phyloP scores from a whole-genome alignment of 257 asterid genomes.

The Solanum chilense region DNA sequence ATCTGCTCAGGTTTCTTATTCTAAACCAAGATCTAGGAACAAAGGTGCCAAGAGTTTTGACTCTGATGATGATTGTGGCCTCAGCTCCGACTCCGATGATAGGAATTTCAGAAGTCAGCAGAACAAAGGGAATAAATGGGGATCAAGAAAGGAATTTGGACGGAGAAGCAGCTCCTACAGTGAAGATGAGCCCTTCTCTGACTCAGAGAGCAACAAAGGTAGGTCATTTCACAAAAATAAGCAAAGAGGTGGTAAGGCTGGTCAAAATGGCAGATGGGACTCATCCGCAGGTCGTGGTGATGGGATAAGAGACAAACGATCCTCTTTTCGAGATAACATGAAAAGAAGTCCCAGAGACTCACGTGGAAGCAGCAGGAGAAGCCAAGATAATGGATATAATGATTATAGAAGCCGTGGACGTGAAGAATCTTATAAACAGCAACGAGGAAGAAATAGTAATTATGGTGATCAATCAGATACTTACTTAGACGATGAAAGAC shows the following conservation, averaged over 20 bases:
- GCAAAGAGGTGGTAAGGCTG: slow-evolving; percentile 16
- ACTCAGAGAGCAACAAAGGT: slow-evolving; percentile 34
- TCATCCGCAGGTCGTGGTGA: slow-evolving; percentile 11
- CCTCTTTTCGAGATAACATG: slow-evolving; percentile 15
- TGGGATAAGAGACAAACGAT: slow-evolving; percentile 6
- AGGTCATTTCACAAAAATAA: slow-evolving; percentile 10
- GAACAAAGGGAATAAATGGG: slow-evolving; percentile 24
- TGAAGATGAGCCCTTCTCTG: slow-evolving; percentile 21
- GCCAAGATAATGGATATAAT: slow-evolving; percentile 20
- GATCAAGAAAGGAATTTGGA: slow-evolving; percentile 18
- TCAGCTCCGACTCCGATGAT: slow-evolving; percentile 36
- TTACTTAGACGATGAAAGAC: slow-evolving; percentile 38
- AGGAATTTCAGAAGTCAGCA: slow-evolving; percentile 22
- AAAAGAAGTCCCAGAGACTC: slow-evolving; percentile 24
- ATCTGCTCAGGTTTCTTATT: slow-evolving; percentile 50
- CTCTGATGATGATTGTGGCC: slow-evolving; percentile 48
- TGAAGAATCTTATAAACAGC: slow-evolving; percentile 33
- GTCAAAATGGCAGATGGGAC: slow-evolving; percentile 10
- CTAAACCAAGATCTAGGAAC: slow-evolving; percentile 25
- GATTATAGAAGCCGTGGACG: slow-evolving; percentile 15
- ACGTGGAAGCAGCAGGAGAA: slow-evolving; percentile 21
- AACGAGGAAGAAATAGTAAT: slow-evolving; percentile 30
- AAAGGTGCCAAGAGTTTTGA: slow-evolving; percentile 33
- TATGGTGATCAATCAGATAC: slow-evolving; percentile 23
- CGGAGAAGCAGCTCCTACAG: slow-evolving; percentile 22